Percentiles rank a stretch among this genome's conserved stretches.
These are phyloP conservation scores for Fusarium abutilonis DNA, from an alignment of 2,329 filamentous ascomycete species.

Conservation along the genomic window DNA sequence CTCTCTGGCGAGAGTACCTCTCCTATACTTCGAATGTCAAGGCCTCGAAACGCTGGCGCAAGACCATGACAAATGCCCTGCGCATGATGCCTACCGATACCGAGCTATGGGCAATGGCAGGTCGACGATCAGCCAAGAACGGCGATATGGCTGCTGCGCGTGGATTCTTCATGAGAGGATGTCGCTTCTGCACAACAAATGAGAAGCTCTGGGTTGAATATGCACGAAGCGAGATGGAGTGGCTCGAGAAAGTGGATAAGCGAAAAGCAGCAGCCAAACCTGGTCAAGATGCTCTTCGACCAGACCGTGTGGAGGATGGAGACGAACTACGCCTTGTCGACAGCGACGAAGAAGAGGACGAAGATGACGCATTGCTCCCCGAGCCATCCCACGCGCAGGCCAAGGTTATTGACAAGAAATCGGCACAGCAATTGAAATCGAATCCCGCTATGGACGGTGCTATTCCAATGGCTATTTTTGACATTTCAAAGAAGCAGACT, in stretches of 20 bases:
- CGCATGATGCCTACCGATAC: slow-evolving; percentile 86
- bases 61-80: slow-evolving; percentile 73
- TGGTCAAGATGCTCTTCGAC: slow-evolving; percentile 53
- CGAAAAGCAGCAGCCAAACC: slow-evolving; percentile 71
- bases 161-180: slow-evolving; percentile 85
- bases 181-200: slow-evolving; percentile 85
- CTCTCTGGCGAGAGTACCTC: slow-evolving; percentile 91
- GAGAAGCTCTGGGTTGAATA: slow-evolving; percentile 88
- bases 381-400: slow-evolving; percentile 55
- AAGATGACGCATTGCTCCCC: slow-evolving; percentile 56
- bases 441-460: slow-evolving; percentile 92
- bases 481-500: slow-evolving; percentile 82
- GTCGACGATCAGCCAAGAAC: slow-evolving; percentile 78
- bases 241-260: slow-evolving; percentile 81
- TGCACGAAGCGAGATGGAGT: slow-evolving; percentile 90
- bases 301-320: slow-evolving; percentile 61
- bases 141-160: slow-evolving; percentile 89
- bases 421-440: slow-evolving; percentile 66
- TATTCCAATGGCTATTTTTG: slow-evolving; percentile 91
- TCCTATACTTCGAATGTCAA: slow-evolving; percentile 78
- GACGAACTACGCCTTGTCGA: slow-evolving; percentile 57
- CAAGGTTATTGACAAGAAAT: slow-evolving; percentile 59
- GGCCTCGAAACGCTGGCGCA: slow-evolving; percentile 72
- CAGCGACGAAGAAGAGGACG: slow-evolving; percentile 58
- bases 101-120: slow-evolving; percentile 87